Evolutionary conservation across 2,329 filamentous ascomycete species (phyloP).

Genomic region (Fusarium miscanthi): DNA sequence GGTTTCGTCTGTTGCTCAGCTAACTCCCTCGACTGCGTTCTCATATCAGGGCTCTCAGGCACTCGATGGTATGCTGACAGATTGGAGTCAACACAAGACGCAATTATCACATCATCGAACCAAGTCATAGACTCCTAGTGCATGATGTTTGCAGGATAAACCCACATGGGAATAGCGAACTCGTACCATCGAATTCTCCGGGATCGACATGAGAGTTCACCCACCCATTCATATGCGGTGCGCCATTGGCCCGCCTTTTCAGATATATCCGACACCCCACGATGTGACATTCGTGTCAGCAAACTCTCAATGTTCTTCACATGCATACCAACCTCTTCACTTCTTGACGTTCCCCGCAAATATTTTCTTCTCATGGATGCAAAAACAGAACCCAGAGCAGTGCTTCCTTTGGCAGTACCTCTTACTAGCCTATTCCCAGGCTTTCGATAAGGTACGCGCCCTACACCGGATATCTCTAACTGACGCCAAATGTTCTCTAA

Average conservation of each 20-base stretch:
- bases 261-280: conserved; percentile 6
- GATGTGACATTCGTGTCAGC: background rate
- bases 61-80: background rate
- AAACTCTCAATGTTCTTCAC: conserved; percentile 28
- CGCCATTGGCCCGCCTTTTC: conserved; percentile 13
- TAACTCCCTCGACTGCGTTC: background rate
- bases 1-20: background rate
- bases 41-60: background rate
- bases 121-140: conserved; percentile 5
- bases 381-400: background rate
- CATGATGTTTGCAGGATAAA: background rate
- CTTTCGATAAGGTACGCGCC: background rate
- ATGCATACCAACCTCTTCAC: conserved; percentile 15
- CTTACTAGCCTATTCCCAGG: background rate
- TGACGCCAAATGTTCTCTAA: background rate
- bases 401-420: background rate
- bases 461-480: background rate
- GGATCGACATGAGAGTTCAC: conserved; percentile 31
- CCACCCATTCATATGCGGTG: background rate
- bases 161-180: conserved; percentile 6
- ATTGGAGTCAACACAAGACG: background rate
- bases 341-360: background rate
- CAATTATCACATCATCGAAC: background rate
- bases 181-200: conserved; percentile 33
- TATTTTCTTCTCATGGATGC: background rate